Evolutionary conservation across 306 rosid species (phyloP).

Genomic region (Benincasa hispida): DNA sequence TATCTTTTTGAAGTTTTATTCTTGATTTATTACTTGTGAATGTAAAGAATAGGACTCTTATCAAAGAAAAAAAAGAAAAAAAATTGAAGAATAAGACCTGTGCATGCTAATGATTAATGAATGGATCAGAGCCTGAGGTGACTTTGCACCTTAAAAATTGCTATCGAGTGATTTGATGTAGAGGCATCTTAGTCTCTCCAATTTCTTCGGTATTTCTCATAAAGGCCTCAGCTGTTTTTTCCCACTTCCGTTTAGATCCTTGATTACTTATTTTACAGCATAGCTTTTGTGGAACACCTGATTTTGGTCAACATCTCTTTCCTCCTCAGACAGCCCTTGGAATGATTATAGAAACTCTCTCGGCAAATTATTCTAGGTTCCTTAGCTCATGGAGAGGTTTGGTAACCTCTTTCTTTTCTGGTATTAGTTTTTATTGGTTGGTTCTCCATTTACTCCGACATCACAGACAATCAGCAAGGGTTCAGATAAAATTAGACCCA

Average conservation of each 20-base stretch:
- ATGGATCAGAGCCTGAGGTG: not conserved
- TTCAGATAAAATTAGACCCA: not conserved
- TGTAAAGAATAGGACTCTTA: not conserved
- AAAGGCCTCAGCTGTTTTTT: not conserved
- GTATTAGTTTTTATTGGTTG: not conserved
- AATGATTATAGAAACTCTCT: not conserved
- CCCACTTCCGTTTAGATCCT: not conserved
- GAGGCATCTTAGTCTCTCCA: not conserved
- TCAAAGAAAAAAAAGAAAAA: too few relatives aligned
- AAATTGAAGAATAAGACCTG: not conserved
- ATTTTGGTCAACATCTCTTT: not conserved
- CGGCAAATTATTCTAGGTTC: not conserved
- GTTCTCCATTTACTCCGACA: not conserved
- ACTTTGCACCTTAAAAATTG: not conserved
- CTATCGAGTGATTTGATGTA: not conserved
- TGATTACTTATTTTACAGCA: not conserved
- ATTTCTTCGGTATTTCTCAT: not conserved
- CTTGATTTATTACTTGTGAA: not conserved
- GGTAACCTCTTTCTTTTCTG: not conserved
- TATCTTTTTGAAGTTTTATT: not conserved
- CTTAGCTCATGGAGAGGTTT: not conserved
- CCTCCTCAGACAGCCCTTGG: not conserved
- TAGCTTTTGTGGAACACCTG: not conserved
- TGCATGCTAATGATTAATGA: not conserved
- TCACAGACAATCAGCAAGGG: not conserved